Percentiles rank a stretch among this genome's conserved stretches.
phyloP scores from a whole-genome alignment of 2,329 filamentous ascomycete species.

The Talaromyces verruculosus region DNA sequence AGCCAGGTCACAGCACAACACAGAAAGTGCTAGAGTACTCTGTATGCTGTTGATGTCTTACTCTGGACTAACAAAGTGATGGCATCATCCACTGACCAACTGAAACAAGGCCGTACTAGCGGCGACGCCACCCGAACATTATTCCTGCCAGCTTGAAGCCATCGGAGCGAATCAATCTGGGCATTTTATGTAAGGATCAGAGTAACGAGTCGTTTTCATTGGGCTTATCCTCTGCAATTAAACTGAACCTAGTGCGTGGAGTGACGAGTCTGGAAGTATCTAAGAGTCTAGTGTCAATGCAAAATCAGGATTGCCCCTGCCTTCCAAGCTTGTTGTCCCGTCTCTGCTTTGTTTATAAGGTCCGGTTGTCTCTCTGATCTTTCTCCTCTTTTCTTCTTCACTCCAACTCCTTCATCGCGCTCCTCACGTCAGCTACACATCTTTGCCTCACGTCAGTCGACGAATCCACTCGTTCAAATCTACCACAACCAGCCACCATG shows the following conservation, averaged over 20 bases:
- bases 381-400: background rate
- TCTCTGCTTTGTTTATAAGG: slow-evolving; percentile 11
- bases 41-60: background rate
- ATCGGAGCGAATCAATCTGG: slow-evolving; percentile 9
- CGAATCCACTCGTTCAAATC: slow-evolving; percentile 3
- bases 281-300: background rate
- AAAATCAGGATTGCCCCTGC: slow-evolving; percentile 13
- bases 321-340: slow-evolving; percentile 1
- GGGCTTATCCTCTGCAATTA: background rate
- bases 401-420: background rate
- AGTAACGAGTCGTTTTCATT: background rate
- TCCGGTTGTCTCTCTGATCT: background rate
- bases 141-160: background rate
- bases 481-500: slow-evolving; percentile 47
- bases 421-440: background rate
- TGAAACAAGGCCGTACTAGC: slow-evolving; percentile 16
- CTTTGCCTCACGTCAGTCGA: background rate
- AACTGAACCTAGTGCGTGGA: background rate
- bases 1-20: background rate
- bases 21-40: background rate
- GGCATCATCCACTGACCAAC: slow-evolving; percentile 11
- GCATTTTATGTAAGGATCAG: slow-evolving; percentile 8
- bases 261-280: background rate
- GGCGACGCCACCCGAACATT: slow-evolving; percentile 14
- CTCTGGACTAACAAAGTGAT: background rate